Evolutionary conservation across 176 grass and related monocot species (phyloP).

Genomic region (Cenchrus fungigraminus): DNA sequence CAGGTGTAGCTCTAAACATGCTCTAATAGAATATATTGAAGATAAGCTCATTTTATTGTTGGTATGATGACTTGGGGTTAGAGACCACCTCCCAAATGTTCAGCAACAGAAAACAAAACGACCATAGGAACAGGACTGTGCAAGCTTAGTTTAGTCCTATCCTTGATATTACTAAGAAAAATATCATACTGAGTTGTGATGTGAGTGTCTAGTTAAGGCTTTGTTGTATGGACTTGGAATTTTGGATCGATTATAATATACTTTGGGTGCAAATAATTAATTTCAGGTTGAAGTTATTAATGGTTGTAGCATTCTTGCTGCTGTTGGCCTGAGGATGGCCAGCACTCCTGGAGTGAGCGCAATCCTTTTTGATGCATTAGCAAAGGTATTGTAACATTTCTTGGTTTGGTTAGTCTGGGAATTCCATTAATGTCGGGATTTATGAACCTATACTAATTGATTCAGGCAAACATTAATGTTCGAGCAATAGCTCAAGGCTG

Average conservation of each 20-base stretch:
- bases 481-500: constrained; percentile 98
- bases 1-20: background rate
- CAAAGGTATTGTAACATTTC: constrained; percentile 67
- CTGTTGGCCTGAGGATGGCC: constrained; percentile 95
- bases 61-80: background rate
- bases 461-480: constrained; percentile 97
- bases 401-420: constrained; percentile 30
- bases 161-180: constrained; percentile 26
- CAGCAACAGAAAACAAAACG: background rate
- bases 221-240: background rate
- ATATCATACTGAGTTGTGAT: background rate
- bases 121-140: background rate
- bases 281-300: constrained; percentile 92
- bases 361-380: constrained; percentile 97
- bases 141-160: background rate
- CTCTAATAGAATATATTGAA: background rate
- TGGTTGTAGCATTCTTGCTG: constrained; percentile 93
- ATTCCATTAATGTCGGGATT: constrained; percentile 18
- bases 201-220: background rate
- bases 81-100: background rate
- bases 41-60: background rate
- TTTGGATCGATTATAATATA: background rate
- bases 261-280: constrained; percentile 13
- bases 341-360: constrained; percentile 98
- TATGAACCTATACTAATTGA: constrained; percentile 28